Evolutionary conservation across 805 yeast genomes (phyloP).

Genomic region (Candida maesae): DNA sequence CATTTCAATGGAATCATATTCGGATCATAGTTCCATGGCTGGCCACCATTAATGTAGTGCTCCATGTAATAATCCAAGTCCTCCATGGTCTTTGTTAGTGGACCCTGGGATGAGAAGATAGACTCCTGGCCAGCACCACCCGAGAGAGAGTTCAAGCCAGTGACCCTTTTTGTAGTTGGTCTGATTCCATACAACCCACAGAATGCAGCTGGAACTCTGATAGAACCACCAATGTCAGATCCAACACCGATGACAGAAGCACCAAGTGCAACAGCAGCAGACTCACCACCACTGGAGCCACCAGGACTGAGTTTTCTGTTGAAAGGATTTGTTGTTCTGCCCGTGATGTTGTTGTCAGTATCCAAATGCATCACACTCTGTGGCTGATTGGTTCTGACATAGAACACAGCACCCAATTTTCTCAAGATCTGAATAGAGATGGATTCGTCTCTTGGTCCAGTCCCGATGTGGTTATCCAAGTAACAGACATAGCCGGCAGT

Average conservation of each 20-base stretch:
- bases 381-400: constrained; percentile 64
- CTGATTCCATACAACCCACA: constrained; percentile 58
- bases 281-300: constrained; percentile 73
- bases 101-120: constrained; percentile 66
- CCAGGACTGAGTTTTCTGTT: constrained; percentile 59
- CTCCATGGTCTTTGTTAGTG: constrained; percentile 58
- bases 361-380: constrained; percentile 70
- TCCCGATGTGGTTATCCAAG: constrained; percentile 38
- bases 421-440: constrained; percentile 41
- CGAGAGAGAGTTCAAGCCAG: constrained; percentile 24
- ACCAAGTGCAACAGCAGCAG: constrained; percentile 54
- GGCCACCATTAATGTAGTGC: constrained; percentile 45
- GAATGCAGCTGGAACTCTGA: constrained; percentile 66
- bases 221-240: constrained; percentile 70
- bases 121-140: constrained; percentile 44
- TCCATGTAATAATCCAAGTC: constrained; percentile 71
- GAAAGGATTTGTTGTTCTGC: constrained; percentile 56
- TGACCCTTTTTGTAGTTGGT: constrained; percentile 51
- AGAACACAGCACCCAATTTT: constrained; percentile 47
- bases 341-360: constrained; percentile 55
- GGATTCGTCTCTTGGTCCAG: constrained; percentile 41
- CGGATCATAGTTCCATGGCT: constrained; percentile 57
- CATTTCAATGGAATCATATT: constrained; percentile 35
- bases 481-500: constrained; percentile 58
- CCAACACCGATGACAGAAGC: constrained; percentile 64